Percentiles rank a stretch among this genome's conserved stretches.
Conservation (phyloP, 805 yeast species). For the Metschnikowia lachancei region DNA sequence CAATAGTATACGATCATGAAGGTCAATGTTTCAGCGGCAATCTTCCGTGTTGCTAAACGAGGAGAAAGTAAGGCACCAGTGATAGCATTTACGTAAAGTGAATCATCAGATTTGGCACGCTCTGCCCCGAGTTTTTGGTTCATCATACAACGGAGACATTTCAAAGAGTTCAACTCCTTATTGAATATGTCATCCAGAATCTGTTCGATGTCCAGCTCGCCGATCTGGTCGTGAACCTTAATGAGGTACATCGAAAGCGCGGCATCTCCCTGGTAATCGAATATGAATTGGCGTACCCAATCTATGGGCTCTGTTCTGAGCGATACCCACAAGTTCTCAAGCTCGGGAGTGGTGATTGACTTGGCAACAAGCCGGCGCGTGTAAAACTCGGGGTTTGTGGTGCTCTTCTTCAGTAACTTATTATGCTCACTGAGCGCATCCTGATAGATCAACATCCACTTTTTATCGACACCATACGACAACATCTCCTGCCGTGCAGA, state of each 20-base stretch:
- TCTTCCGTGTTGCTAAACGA: constrained; percentile 67
- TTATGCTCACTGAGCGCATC: constrained; percentile 77
- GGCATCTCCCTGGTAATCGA: constrained; percentile 72
- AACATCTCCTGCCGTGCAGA: constrained; percentile 76
- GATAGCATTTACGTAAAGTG: constrained; percentile 53
- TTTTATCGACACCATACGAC: constrained; percentile 69
- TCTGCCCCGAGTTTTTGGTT: constrained; percentile 63
- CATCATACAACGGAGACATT: constrained; percentile 72
- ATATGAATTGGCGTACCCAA: constrained; percentile 80
- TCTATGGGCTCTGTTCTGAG: constrained; percentile 79
- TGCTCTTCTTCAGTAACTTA: constrained; percentile 39
- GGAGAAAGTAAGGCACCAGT: constrained; percentile 74
- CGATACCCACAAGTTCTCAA: constrained; percentile 86
- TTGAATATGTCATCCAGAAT: constrained; percentile 55
- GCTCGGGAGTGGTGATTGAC: constrained; percentile 61
- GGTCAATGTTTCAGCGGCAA: constrained; percentile 73
- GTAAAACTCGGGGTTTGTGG: constrained; percentile 66
- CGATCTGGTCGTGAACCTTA: constrained; percentile 49
- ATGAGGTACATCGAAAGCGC: constrained; percentile 61
- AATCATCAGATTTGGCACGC: constrained; percentile 47
- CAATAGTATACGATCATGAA: constrained; percentile 43
- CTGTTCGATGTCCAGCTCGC: constrained; percentile 26
- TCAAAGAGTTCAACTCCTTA: constrained; percentile 70
- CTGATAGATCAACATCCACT: constrained; percentile 89
- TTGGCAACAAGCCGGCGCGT: constrained; percentile 72